Conservation (phyloP, 805 yeast genomes). For the Metschnikowia reukaufii region DNA sequence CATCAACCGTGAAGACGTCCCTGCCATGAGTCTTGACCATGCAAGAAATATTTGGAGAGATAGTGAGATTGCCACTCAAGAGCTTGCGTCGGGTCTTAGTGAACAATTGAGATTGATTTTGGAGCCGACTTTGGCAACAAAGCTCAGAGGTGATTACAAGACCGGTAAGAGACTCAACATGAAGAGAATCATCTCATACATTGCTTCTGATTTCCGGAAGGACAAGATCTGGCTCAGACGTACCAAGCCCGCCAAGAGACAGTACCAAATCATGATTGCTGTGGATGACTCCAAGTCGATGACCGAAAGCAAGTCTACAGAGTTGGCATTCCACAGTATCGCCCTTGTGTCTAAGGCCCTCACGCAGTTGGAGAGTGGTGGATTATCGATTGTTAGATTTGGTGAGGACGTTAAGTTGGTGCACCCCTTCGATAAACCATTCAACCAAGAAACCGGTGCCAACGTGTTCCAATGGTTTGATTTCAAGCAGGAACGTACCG, state of each 20-base stretch:
- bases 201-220: slow-evolving; percentile 95
- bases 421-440: slow-evolving; percentile 86
- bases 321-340: slow-evolving; percentile 90
- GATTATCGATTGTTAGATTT: slow-evolving; percentile 82
- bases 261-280: slow-evolving; percentile 96
- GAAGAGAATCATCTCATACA: slow-evolving; percentile 96
- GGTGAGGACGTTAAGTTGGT: slow-evolving; percentile 83
- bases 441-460: slow-evolving; percentile 81
- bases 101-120: slow-evolving; percentile 91
- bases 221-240: slow-evolving; percentile 98
- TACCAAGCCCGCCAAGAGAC: slow-evolving; percentile 95
- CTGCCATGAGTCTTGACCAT: slow-evolving; percentile 57
- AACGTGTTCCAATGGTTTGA: slow-evolving; percentile 83
- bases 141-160: slow-evolving; percentile 91
- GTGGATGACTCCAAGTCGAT: slow-evolving; percentile 97
- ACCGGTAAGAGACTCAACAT: slow-evolving; percentile 96
- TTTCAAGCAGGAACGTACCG: slow-evolving; percentile 85
- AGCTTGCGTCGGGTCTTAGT: slow-evolving; percentile 79
- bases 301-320: slow-evolving; percentile 90
- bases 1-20: slow-evolving; percentile 29
- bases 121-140: slow-evolving; percentile 96
- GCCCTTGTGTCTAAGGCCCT: slow-evolving; percentile 92
- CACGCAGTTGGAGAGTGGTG: slow-evolving; percentile 93
- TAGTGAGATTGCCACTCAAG: slow-evolving; percentile 84
- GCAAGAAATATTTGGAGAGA: slow-evolving; percentile 79